Percentiles rank a stretch among this genome's conserved stretches.
Evolutionary conservation across 139 green algal genomes (phyloP).

Genomic region (Coelastrella sp.): DNA sequence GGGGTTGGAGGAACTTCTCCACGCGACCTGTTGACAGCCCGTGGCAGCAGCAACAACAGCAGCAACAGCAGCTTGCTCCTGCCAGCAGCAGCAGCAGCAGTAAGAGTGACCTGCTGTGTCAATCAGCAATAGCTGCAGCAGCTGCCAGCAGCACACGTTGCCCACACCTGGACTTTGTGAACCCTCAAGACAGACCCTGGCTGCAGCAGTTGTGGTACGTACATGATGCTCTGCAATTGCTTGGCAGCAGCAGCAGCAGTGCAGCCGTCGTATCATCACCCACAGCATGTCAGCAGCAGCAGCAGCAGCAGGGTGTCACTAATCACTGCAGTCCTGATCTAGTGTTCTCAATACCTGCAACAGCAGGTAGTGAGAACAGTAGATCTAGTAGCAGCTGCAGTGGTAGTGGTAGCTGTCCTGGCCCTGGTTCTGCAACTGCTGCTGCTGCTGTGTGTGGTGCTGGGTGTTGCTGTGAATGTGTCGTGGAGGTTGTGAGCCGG

Average conservation of each 20-base stretch:
- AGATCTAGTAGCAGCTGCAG: background rate
- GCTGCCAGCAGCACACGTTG: background rate
- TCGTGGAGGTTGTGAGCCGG: background rate
- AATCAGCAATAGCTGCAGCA: background rate
- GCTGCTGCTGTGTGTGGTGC: background rate
- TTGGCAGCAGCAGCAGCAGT: conserved; percentile 20
- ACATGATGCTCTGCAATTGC: background rate
- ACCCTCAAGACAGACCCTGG: conserved; percentile 5
- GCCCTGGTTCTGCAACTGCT: background rate
- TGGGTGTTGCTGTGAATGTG: background rate
- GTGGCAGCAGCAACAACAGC: background rate
- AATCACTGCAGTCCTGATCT: background rate
- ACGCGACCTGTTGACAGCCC: background rate
- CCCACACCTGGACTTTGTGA: background rate
- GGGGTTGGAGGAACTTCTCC: too few relatives aligned
- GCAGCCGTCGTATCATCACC: background rate
- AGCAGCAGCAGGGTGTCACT: background rate
- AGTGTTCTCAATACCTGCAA: too few relatives aligned
- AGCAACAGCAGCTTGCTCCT: background rate
- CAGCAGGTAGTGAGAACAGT: too few relatives aligned
- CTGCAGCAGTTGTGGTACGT: conserved; percentile 35
- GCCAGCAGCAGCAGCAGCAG: background rate
- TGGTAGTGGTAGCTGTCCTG: background rate
- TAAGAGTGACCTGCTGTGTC: background rate
- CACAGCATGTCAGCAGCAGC: background rate